Base-by-base conservation (phyloP, 2,329 filamentous ascomycete genomes). In the Penicillium sp. region DNA sequence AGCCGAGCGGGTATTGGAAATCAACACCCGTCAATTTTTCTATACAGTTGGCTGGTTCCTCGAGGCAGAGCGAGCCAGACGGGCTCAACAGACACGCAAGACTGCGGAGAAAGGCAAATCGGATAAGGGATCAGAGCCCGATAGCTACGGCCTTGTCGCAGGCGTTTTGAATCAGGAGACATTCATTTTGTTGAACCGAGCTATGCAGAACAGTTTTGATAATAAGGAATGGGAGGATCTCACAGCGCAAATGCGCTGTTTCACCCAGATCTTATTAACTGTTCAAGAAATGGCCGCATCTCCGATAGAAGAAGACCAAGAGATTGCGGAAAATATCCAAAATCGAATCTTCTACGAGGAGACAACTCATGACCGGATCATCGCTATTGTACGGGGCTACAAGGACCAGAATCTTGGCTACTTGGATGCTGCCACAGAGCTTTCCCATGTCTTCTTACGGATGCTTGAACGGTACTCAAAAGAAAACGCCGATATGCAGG, bases 291-390 rank as follows among this genome's bases (percentile, higher is more conserved):
- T 98, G 89, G 73, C 81, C 1, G 79, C 84, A 31, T 92, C 86
- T 1, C 75, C 77, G 1, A 76, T 85, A 18, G 89, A 95, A 46
- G 89, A 95, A n/a, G 86, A 98, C 50, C 84, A 94, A 57, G 92
- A 96, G 53, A 96, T 98, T 60, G 90, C 92, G 0, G 90, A 98
- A 60, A 98, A 98, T 52, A 95, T 94, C 9, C 79, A 95, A 35
- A 93, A 84, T 54, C 85, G 90, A 44, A 86, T 98, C n/a, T 98
- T 98, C 62, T 98, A 98, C 66, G 92, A 98, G 64, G 88, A 96
- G 57, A 79, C 85, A 0, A 95, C 89, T 0, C 89, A 98, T 56
- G 90, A 98, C 45, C 76, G 85, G 15, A 77, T 98, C 35, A 76
- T 90, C 18, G 77, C 80, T 42, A 84, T 95, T 36, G 73, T 90